phyloP scores from a whole-genome alignment of 2,329 filamentous ascomycete species.

The Ramularia endophylla region DNA sequence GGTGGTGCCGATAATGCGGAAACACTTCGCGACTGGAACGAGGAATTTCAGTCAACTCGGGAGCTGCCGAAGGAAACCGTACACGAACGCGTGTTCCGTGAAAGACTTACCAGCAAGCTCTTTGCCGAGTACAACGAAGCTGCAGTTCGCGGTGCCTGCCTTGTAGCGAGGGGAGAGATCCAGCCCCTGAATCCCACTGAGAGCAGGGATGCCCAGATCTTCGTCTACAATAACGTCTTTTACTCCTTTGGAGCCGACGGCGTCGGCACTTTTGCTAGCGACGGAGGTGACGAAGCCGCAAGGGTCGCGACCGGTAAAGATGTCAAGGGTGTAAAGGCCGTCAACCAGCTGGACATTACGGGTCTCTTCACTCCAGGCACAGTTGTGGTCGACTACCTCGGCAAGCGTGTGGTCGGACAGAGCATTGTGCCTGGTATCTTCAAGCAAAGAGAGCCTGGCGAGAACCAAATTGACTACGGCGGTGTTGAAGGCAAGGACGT shows the following conservation, averaged over 20 bases:
- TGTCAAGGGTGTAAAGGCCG: slow-evolving; percentile 84
- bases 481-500: slow-evolving; percentile 96
- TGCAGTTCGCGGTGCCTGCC: slow-evolving; percentile 80
- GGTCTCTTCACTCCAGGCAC: slow-evolving; percentile 94
- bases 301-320: slow-evolving; percentile 96
- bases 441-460: slow-evolving; percentile 93
- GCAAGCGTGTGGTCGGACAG: slow-evolving; percentile 94
- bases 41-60: slow-evolving; percentile 95
- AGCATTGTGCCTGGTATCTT: slow-evolving; percentile 99
- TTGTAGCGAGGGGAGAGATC: slow-evolving; percentile 89
- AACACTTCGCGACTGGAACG: slow-evolving; percentile 95
- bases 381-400: slow-evolving; percentile 92
- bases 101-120: slow-evolving; percentile 87
- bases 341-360: slow-evolving; percentile 95
- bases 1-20: slow-evolving; percentile 90
- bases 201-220: slow-evolving; percentile 88
- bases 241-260: slow-evolving; percentile 98
- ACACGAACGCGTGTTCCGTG: slow-evolving; percentile 92
- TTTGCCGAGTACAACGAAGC: slow-evolving; percentile 98
- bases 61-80: slow-evolving; percentile 91
- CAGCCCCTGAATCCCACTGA: slow-evolving; percentile 93
- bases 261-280: slow-evolving; percentile 91
- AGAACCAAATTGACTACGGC: slow-evolving; percentile 98
- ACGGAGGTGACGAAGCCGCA: slow-evolving; percentile 94
- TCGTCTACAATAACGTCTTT: slow-evolving; percentile 99